phyloP scores from a whole-genome alignment of 1,284 basidiomycete genomes.

The Cryptococcus floricola region DNA sequence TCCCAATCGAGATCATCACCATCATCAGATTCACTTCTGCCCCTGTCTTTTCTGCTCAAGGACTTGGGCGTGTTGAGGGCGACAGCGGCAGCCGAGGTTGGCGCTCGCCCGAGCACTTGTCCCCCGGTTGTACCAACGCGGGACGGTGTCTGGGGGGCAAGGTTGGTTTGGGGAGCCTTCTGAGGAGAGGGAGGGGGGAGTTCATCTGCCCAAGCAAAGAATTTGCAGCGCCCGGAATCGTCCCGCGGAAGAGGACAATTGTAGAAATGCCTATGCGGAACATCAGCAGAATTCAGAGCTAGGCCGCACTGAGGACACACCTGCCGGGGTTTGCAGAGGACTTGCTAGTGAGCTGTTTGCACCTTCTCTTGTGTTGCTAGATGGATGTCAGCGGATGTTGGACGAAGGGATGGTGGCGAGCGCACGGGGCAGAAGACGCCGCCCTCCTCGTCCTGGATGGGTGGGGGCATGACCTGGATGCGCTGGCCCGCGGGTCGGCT shows the following conservation, averaged over 20 bases:
- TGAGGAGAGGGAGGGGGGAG: not conserved
- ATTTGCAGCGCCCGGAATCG: slow-evolving; percentile 39
- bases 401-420: not conserved
- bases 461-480: not conserved
- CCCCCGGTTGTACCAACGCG: not conserved
- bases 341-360: not conserved
- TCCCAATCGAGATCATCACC: slow-evolving; percentile 38
- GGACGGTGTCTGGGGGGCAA: slow-evolving; percentile 3
- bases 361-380: not conserved
- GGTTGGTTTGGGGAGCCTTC: not conserved
- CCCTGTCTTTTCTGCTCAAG: not conserved
- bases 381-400: not conserved
- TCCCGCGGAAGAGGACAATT: slow-evolving; percentile 31
- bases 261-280: slow-evolving; percentile 30
- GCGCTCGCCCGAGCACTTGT: not conserved
- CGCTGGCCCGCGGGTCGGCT: not conserved
- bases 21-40: slow-evolving; percentile 5
- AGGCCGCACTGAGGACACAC: not conserved
- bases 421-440: not conserved
- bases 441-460: not conserved
- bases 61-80: not conserved
- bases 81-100: not conserved
- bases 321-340: not conserved
- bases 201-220: slow-evolving; percentile 46
- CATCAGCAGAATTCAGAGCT: not conserved